phyloP scores from a whole-genome alignment of 768 basidiomycete genomes.

The Lentinula boryana region DNA sequence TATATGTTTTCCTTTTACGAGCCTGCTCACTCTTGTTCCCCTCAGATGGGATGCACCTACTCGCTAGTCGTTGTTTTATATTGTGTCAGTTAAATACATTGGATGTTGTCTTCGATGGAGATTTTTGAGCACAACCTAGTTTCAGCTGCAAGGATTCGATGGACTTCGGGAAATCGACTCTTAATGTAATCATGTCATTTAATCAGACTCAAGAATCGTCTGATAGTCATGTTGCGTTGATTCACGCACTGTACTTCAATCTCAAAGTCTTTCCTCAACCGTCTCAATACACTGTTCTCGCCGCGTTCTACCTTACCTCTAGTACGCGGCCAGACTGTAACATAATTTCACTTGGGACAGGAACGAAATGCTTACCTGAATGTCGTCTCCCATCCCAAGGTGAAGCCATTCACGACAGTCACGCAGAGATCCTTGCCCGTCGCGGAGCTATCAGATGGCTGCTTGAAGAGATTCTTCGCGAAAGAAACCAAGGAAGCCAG shows the following conservation, averaged over 20 bases:
- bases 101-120: neutral
- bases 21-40: neutral
- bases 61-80: too few species aligned
- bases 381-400: constrained; percentile 57
- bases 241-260: constrained; percentile 37
- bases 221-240: constrained; percentile 27
- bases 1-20: neutral
- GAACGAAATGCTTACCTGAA: constrained; percentile 80
- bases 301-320: constrained; percentile 41
- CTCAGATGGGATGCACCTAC: too few species aligned
- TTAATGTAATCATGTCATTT: too few species aligned
- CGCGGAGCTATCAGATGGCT: constrained; percentile 77
- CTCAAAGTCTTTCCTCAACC: constrained; percentile 46
- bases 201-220: neutral
- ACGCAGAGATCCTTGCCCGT: constrained; percentile 89
- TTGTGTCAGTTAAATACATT: constrained; percentile 2
- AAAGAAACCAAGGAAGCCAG: constrained; percentile 12
- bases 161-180: too few species aligned
- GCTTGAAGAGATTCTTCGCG: constrained; percentile 57
- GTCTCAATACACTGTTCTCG: constrained; percentile 59
- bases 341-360: constrained; percentile 70
- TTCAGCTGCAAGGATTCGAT: too few species aligned
- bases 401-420: constrained; percentile 81
- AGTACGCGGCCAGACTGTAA: constrained; percentile 26
- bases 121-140: too few species aligned